Evolutionary conservation across 257 asterid genomes (phyloP), one percentile per base, ranked within the genome.

Genomic region (Rehmannia glutinosa): DNA sequence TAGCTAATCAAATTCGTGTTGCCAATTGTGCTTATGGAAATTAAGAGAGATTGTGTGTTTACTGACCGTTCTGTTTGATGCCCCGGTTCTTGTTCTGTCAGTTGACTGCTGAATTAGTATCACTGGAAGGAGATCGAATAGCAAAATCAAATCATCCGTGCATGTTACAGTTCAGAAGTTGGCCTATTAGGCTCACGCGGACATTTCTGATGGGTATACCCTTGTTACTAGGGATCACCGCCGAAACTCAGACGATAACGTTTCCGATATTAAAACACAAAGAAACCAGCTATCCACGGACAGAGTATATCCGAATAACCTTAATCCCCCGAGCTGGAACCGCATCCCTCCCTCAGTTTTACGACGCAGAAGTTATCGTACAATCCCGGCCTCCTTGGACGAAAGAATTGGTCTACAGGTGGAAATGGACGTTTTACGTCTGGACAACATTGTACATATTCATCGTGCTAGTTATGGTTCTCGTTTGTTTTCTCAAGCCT

Each of bases 341-440:
- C 0, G 28, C 45, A 0, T 69, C 66, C 41, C 82, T 89, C 0
- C 97, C 97, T 1, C 97, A 89, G 67, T 73, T 89, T 3, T 92
- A 92, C 50, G 79, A 83, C 0, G 84, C 97, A 0, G 78, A 89
- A 15, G 51, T 87, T 1, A 10, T 87, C 0, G 11, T 92, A 39
- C 64, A 64, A 6, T 85, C 96, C 19, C 68, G 75, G 20, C 89
- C 84, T 12, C 93, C 95, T 0, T 89, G 92, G 92, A 28, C 30
- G 10, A 89, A 81, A 59, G 83, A 82, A 36, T n/a, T 87, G 53
- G 82, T 83, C 2, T 73, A 79, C 60, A 77, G 80, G 2, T 92
- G 98, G 98, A 89, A 77, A 54, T 74, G 88, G 85, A 87, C 97
- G 0, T 70, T 78, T 11, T 87, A 62, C 6, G 88, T 92, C 3